Evolutionary conservation across 2,329 filamentous ascomycete species (phyloP).

Genomic region (Alternaria incomplexa): DNA sequence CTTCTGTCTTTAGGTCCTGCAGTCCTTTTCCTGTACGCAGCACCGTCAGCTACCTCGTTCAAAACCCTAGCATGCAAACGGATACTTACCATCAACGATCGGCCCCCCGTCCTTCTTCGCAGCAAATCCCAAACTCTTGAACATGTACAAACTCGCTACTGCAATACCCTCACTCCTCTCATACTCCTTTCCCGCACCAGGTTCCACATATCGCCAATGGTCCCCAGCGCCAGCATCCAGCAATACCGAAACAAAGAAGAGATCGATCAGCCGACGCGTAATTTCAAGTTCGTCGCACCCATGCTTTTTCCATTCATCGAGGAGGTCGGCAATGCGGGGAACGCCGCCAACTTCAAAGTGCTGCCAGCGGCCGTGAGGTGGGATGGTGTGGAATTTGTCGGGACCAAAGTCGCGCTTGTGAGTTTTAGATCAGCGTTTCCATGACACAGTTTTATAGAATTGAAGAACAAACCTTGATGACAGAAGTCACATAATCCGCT

Average conservation of each 20-base stretch:
- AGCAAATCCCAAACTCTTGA: slow-evolving; percentile 80
- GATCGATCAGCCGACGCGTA: slow-evolving; percentile 74
- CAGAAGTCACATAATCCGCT: slow-evolving; percentile 80
- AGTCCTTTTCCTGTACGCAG: slow-evolving; percentile 62
- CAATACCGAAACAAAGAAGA: slow-evolving; percentile 80
- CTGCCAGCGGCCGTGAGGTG: slow-evolving; percentile 81
- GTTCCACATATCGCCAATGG: slow-evolving; percentile 87
- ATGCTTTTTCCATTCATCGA: slow-evolving; percentile 64
- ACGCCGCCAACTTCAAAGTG: slow-evolving; percentile 79
- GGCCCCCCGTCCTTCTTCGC: slow-evolving; percentile 73
- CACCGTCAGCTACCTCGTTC: not conserved
- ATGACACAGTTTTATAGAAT: too few species aligned
- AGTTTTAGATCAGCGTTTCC: not conserved
- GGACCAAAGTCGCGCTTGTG: slow-evolving; percentile 69
- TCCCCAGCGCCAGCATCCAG: slow-evolving; percentile 87
- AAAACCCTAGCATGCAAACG: not conserved
- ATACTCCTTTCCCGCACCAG: slow-evolving; percentile 79
- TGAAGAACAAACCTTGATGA: slow-evolving; percentile 75
- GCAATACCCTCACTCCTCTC: slow-evolving; percentile 86
- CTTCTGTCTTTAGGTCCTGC: slow-evolving; percentile 71
- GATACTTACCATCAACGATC: slow-evolving; percentile 73
- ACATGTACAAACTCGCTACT: slow-evolving; percentile 82
- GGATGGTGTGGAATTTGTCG: slow-evolving; percentile 58
- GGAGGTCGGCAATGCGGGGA: slow-evolving; percentile 71
- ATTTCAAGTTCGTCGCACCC: slow-evolving; percentile 71